These are phyloP conservation scores for Dendrobium nobile DNA, from an alignment of 106 monocot genomes.

Conservation along the genomic window DNA sequence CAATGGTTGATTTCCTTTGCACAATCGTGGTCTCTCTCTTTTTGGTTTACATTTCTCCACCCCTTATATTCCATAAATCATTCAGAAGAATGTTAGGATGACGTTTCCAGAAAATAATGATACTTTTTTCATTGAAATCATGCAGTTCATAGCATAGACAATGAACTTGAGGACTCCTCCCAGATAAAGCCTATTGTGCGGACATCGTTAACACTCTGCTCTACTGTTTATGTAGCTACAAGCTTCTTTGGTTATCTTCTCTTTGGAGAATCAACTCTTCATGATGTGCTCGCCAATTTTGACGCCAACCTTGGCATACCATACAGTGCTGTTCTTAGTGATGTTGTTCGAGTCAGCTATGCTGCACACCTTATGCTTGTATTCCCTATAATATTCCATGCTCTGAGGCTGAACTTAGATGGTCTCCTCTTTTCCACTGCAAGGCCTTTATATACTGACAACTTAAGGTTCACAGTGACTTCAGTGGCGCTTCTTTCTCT, in stretches of 20 bases:
- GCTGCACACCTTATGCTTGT: constrained; percentile 90
- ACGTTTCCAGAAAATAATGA: neutral
- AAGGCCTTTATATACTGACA: constrained; percentile 47
- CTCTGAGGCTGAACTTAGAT: constrained; percentile 77
- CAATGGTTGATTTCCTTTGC: neutral
- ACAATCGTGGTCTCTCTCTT: neutral
- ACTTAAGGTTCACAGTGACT: constrained; percentile 45
- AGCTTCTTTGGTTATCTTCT: constrained; percentile 90
- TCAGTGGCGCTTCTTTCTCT: constrained; percentile 42
- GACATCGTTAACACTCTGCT: constrained; percentile 68
- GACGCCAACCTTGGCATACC: constrained; percentile 76
- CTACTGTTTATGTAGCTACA: constrained; percentile 70
- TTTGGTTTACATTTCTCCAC: neutral
- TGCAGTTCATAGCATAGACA: constrained; percentile 89
- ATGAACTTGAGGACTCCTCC: constrained; percentile 72
- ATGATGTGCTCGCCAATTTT: constrained; percentile 93
- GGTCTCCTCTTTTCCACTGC: constrained; percentile 71
- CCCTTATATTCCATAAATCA: neutral
- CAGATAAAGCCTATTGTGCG: constrained; percentile 68
- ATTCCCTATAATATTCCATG: constrained; percentile 83
- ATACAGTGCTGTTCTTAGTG: constrained; percentile 61
- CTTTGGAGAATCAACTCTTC: constrained; percentile 80
- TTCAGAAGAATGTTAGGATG: neutral
- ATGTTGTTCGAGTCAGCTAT: constrained; percentile 83
- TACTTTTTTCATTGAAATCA: neutral